Percentiles rank a stretch among this genome's conserved stretches.
Evolutionary conservation across 129 eudicot species (phyloP).

Genomic region (Erigeron canadensis): DNA sequence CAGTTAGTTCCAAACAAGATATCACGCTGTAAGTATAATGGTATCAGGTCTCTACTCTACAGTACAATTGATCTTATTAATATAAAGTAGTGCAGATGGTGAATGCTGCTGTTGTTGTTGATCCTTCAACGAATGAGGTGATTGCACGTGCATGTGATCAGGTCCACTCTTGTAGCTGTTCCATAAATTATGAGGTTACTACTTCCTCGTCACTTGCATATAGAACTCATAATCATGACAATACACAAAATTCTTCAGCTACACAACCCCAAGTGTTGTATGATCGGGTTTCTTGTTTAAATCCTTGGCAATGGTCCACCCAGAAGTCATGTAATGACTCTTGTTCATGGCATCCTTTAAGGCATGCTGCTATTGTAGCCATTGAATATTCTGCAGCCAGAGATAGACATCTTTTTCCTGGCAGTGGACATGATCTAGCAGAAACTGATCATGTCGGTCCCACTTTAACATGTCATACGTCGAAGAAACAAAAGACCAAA

Average conservation of each 20-base stretch:
- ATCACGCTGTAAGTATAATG: no score
- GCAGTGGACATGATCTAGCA: conserved; percentile 27
- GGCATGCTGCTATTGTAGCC: conserved; percentile 94
- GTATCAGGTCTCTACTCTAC: neutral
- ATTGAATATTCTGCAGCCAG: conserved; percentile 82
- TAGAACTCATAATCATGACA: conserved; percentile 27
- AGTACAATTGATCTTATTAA: neutral
- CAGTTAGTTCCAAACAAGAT: no score
- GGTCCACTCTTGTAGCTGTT: conserved; percentile 36
- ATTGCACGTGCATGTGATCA: conserved; percentile 77
- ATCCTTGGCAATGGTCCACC: conserved; percentile 80
- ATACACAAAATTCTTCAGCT: conserved; percentile 26
- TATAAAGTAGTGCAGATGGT: conserved; percentile 46
- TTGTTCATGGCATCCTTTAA: conserved; percentile 73
- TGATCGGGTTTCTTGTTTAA: conserved; percentile 56
- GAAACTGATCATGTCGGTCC: conserved; percentile 36
- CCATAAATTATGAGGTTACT: conserved; percentile 26
- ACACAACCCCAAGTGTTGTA: conserved; percentile 26
- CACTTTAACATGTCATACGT: conserved; percentile 38
- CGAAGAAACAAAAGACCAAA: conserved; percentile 61
- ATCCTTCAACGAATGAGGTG: conserved; percentile 67
- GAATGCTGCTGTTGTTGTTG: conserved; percentile 92
- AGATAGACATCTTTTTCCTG: conserved; percentile 67
- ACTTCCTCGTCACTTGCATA: conserved; percentile 11
- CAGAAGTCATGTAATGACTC: conserved; percentile 31